Evolutionary conservation across 129 eudicot genomes (phyloP).

Genomic region (Flaveria linearis): DNA sequence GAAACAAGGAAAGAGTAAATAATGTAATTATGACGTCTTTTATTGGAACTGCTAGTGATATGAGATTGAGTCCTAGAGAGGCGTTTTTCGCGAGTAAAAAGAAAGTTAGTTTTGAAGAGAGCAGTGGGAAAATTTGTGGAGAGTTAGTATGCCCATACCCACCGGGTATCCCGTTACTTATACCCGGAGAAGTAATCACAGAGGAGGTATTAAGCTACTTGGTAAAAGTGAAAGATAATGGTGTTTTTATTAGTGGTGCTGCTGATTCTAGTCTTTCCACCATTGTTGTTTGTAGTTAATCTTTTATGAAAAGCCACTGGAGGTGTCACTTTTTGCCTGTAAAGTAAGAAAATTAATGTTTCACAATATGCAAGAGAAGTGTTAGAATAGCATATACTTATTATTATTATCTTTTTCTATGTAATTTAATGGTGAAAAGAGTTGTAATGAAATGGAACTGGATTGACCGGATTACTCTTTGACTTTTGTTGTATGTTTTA

Average conservation of each 20-base stretch:
- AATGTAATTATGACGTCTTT: background rate
- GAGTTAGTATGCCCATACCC: conserved; percentile 89
- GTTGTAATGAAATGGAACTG: background rate
- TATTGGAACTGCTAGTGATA: conserved; percentile 24
- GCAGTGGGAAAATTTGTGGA: conserved; percentile 70
- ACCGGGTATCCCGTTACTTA: conserved; percentile 73
- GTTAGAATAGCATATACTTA: too few species aligned
- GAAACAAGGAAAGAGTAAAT: conserved; percentile 7
- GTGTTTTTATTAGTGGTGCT: conserved; percentile 70
- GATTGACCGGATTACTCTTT: background rate
- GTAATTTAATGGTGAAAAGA: background rate
- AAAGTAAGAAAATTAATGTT: background rate
- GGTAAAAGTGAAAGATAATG: conserved; percentile 48
- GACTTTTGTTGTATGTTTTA: background rate
- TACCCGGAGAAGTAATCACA: conserved; percentile 72
- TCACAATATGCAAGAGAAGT: background rate
- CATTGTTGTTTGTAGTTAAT: conserved; percentile 45
- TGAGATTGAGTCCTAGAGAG: conserved; percentile 72
- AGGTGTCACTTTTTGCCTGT: background rate
- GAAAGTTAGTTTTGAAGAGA: conserved; percentile 47
- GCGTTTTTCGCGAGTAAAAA: conserved; percentile 73
- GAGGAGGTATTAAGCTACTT: conserved; percentile 48
- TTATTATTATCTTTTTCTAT: background rate
- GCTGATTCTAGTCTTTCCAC: conserved; percentile 57
- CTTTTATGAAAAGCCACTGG: background rate